Evolutionary conservation across 148 eudicot genomes (phyloP).

Genomic region (Rhododendron mucronatum): DNA sequence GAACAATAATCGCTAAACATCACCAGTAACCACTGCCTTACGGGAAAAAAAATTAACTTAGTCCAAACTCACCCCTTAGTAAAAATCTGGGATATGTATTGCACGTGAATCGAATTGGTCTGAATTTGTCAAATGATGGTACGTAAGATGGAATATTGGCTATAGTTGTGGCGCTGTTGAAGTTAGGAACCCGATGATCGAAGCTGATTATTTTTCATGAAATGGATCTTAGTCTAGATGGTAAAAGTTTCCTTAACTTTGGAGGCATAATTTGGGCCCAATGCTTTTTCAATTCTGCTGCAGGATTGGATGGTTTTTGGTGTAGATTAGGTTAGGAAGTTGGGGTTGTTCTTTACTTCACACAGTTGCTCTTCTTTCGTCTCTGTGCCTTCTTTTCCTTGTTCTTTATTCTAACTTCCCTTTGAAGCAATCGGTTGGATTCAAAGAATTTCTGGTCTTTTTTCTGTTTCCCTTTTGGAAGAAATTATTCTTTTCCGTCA

Average conservation of each 20-base stretch:
- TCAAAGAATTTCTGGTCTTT: neutral
- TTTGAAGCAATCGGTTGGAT: conserved; percentile 34
- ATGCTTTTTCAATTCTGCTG: conserved; percentile 4
- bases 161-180: neutral
- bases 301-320: conserved; percentile 19
- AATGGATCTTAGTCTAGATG: neutral
- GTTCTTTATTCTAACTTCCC: conserved; percentile 12
- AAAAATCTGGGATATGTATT: neutral
- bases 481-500: neutral
- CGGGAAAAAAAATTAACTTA: neutral
- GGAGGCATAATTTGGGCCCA: conserved; percentile 1
- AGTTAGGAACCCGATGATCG: neutral
- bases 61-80: neutral
- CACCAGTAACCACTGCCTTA: neutral
- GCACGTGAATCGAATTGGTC: neutral
- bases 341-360: conserved; percentile 27
- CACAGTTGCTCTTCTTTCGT: conserved; percentile 14
- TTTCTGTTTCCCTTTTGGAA: neutral
- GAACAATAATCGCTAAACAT: neutral
- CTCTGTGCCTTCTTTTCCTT: conserved; percentile 14
- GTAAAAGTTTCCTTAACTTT: conserved; percentile 7
- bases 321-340: conserved; percentile 11
- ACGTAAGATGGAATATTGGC: neutral
- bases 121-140: neutral
- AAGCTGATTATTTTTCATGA: neutral